Conservation (phyloP, 139 green algal species). For the Dunaliella sp. region DNA sequence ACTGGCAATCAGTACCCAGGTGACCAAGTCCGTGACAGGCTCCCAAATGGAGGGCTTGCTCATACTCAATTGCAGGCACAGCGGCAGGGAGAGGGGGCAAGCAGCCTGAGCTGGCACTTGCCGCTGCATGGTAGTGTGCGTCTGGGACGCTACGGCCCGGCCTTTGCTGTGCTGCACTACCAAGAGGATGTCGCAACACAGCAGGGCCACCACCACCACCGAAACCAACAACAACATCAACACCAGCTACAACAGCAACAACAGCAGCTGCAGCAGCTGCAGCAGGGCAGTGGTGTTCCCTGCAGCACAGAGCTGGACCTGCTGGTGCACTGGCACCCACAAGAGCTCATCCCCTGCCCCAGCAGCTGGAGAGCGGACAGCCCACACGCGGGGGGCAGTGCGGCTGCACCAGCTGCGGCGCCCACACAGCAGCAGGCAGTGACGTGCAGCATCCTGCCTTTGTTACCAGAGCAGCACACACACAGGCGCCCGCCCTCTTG, state of each 20-base stretch:
- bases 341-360: too few species aligned
- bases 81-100: background rate
- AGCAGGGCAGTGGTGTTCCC: background rate
- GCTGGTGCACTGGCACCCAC: background rate
- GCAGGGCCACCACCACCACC: too few species aligned
- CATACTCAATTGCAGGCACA: background rate
- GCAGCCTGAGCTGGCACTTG: slow-evolving; percentile 21
- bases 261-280: background rate
- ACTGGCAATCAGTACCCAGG: too few species aligned
- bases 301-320: background rate
- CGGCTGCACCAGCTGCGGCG: too few species aligned
- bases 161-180: background rate
- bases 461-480: too few species aligned
- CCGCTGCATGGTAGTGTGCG: slow-evolving; percentile 15
- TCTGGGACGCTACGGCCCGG: slow-evolving; percentile 12
- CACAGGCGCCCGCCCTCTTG: too few species aligned
- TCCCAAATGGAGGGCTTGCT: background rate
- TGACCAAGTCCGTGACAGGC: background rate
- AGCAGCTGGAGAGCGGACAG: too few species aligned
- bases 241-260: background rate
- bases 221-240: background rate
- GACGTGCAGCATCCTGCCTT: too few species aligned
- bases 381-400: too few species aligned
- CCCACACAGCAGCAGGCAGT: too few species aligned
- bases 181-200: background rate